These are phyloP conservation scores for Nakazawaea ambrosiae DNA, from an alignment of 805 yeast species.

Conservation along the genomic window DNA sequence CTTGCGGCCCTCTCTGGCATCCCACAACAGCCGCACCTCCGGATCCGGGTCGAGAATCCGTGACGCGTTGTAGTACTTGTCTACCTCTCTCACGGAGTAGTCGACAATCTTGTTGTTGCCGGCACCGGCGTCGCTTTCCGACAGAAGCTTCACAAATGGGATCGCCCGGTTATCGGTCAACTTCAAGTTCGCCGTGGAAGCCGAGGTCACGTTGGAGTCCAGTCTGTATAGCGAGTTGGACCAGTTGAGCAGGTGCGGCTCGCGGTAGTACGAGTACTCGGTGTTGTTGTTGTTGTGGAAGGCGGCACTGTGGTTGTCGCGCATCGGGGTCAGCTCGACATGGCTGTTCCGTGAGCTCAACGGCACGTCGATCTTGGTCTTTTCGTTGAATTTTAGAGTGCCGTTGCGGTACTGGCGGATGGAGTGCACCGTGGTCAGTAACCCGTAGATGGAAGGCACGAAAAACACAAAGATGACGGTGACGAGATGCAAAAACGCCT, in stretches of 20 bases:
- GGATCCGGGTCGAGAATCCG: constrained; percentile 38
- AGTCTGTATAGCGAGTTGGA: neutral
- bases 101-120: constrained; percentile 24
- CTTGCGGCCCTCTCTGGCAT: constrained; percentile 31
- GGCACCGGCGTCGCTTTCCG: neutral
- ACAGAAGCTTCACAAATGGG: constrained; percentile 14
- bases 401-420: constrained; percentile 15
- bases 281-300: neutral
- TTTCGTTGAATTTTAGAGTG: constrained; percentile 1
- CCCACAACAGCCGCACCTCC: constrained; percentile 47
- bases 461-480: constrained; percentile 18
- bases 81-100: constrained; percentile 57
- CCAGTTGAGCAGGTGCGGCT: constrained; percentile 1
- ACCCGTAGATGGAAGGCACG: constrained; percentile 18
- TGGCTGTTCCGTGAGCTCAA: constrained; percentile 1
- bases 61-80: constrained; percentile 37
- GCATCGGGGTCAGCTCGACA: neutral
- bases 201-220: constrained; percentile 2
- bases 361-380: constrained; percentile 5
- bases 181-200: constrained; percentile 14
- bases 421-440: constrained; percentile 15
- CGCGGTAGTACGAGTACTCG: constrained; percentile 4
- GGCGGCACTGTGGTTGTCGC: neutral
- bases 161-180: constrained; percentile 20
- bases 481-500: constrained; percentile 31